Percentiles rank a stretch among this genome's conserved stretches.
Conservation (phyloP, 495 filamentous ascomycete genomes). For the Tetracladium setigerum region DNA sequence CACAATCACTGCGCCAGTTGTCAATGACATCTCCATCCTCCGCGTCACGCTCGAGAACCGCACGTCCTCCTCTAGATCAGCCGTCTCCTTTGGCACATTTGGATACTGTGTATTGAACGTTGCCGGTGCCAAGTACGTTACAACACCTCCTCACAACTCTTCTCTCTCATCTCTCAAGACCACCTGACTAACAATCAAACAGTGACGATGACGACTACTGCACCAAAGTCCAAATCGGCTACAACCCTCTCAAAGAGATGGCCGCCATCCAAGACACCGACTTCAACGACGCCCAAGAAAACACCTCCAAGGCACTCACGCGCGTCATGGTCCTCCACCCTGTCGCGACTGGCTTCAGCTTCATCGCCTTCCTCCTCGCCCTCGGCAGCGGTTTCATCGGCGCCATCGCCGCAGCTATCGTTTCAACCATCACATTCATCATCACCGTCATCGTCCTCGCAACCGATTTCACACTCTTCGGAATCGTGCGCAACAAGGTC, state of each 20-base stretch:
- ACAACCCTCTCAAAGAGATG: slow-evolving; percentile 41
- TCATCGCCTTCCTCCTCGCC: slow-evolving; percentile 50
- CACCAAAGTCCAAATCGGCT: slow-evolving; percentile 38
- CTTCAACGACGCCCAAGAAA: slow-evolving; percentile 29
- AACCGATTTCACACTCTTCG: slow-evolving; percentile 48
- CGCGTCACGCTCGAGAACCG: slow-evolving; percentile 36
- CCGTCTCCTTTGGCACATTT: slow-evolving; percentile 48
- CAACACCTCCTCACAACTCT: too few species aligned
- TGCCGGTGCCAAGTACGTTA: slow-evolving; percentile 10
- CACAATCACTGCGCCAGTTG: slow-evolving; percentile 50
- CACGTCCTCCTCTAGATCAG: slow-evolving; percentile 11
- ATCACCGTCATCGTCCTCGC: slow-evolving; percentile 45
- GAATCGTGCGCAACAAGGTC: slow-evolving; percentile 42
- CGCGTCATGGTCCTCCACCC: slow-evolving; percentile 54
- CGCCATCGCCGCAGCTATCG: slow-evolving; percentile 38
- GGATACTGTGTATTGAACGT: slow-evolving; percentile 43
- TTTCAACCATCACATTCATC: slow-evolving; percentile 44
- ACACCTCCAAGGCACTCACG: slow-evolving; percentile 41
- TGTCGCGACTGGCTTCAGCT: slow-evolving; percentile 46
- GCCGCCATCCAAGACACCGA: slow-evolving; percentile 24
- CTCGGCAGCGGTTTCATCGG: slow-evolving; percentile 47
- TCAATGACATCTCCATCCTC: slow-evolving; percentile 42
- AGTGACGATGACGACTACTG: slow-evolving; percentile 35
- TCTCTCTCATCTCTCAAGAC: background rate
- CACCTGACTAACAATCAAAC: background rate